Conservation (phyloP, 257 asterid species). For the Solanum virginianum region DNA sequence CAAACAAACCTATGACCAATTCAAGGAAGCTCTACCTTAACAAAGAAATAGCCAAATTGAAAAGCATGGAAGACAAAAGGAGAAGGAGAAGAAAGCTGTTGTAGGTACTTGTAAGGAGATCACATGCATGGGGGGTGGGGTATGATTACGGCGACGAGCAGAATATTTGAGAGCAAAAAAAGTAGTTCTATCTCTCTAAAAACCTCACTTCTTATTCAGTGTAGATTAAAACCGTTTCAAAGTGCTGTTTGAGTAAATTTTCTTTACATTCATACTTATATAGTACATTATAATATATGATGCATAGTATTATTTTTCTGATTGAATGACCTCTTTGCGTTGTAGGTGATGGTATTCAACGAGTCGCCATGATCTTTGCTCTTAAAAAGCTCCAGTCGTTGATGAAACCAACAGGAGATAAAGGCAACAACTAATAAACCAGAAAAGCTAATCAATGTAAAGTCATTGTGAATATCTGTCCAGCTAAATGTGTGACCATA, state of each 20-base stretch:
- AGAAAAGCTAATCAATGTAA: slow-evolving; percentile 14
- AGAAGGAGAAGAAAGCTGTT: neutral
- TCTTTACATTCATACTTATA: neutral
- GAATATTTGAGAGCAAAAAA: neutral
- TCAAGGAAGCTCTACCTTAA: too few species aligned
- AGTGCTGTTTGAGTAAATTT: neutral
- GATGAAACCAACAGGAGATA: slow-evolving; percentile 15
- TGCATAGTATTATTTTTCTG: neutral
- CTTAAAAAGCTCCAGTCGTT: slow-evolving; percentile 9
- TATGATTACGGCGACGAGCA: neutral
- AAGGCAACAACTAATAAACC: slow-evolving; percentile 4
- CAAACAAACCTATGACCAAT: too few species aligned
- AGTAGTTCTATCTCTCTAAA: neutral
- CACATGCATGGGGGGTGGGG: neutral
- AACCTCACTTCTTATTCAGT: neutral
- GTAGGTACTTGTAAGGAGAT: neutral
- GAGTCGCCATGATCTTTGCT: slow-evolving; percentile 45
- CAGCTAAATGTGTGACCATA: neutral
- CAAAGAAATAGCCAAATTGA: too few species aligned
- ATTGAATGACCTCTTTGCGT: slow-evolving; percentile 1
- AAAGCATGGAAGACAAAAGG: too few species aligned
- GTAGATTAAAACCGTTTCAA: neutral
- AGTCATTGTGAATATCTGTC: slow-evolving; percentile 35
- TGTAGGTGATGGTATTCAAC: slow-evolving; percentile 76
- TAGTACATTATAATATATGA: neutral